Percentiles rank a stretch among this genome's conserved stretches.
These are phyloP conservation scores for Erodium trifolium DNA, from an alignment of 441 rosid species.

Conservation along the genomic window DNA sequence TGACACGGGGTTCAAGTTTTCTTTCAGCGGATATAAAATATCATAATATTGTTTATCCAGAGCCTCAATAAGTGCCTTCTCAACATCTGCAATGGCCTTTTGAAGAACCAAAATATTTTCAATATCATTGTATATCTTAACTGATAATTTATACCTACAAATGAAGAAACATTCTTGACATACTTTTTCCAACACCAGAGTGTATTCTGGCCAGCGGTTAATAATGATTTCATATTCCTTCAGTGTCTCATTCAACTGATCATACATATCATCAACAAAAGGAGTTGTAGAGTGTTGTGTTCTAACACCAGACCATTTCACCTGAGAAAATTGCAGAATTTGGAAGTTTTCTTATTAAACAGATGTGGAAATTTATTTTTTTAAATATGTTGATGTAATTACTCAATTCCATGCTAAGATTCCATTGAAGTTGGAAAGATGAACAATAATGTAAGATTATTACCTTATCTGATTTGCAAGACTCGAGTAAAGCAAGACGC, in stretches of 20 bases:
- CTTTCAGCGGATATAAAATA: constrained; percentile 79
- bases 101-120: constrained; percentile 17
- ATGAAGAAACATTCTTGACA: constrained; percentile 21
- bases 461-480: constrained; percentile 93
- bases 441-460: constrained; percentile 1
- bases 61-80: constrained; percentile 84
- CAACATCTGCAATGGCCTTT: constrained; percentile 92
- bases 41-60: constrained; percentile 95
- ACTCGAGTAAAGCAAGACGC: constrained; percentile 75
- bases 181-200: constrained; percentile 86
- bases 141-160: neutral
- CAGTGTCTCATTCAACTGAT: constrained; percentile 63
- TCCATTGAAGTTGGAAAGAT: neutral
- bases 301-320: constrained; percentile 90
- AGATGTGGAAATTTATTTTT: neutral
- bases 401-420: neutral
- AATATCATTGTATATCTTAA: neutral
- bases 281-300: constrained; percentile 94
- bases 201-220: constrained; percentile 92
- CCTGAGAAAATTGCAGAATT: constrained; percentile 38
- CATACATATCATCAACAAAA: constrained; percentile 88
- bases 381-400: neutral
- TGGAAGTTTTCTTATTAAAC: constrained; percentile 1
- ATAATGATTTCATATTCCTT: constrained; percentile 77
- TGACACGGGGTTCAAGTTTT: constrained; percentile 74